Evolutionary conservation across 2,329 filamentous ascomycete genomes (phyloP).

Genomic region (Cercospora zeina): DNA sequence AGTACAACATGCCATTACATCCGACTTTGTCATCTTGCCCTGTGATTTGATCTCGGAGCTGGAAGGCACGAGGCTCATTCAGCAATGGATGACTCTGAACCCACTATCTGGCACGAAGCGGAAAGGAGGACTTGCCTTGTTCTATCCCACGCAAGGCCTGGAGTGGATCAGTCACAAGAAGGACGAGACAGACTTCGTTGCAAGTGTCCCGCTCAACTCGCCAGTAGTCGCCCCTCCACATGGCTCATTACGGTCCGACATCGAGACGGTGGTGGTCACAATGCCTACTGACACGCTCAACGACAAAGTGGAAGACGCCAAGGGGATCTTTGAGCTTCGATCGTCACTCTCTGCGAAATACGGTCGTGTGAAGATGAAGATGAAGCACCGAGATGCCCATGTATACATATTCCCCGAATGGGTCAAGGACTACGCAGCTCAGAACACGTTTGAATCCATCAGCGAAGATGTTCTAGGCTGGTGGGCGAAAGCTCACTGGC

Average conservation of each 20-base stretch:
- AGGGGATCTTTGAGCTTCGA: conserved; percentile 70
- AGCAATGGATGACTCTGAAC: conserved; percentile 85
- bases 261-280: conserved; percentile 80
- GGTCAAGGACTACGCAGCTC: conserved; percentile 79
- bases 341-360: conserved; percentile 69
- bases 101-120: conserved; percentile 53
- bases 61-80: conserved; percentile 75
- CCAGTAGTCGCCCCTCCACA: conserved; percentile 60
- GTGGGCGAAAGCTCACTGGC: conserved; percentile 96
- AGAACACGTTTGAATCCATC: conserved; percentile 83
- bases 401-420: conserved; percentile 93
- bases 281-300: conserved; percentile 88
- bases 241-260: conserved; percentile 64
- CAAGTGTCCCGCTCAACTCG: conserved; percentile 66
- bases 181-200: conserved; percentile 91
- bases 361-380: conserved; percentile 75
- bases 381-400: conserved; percentile 83
- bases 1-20: conserved; percentile 73
- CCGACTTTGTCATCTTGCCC: conserved; percentile 86
- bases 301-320: conserved; percentile 74
- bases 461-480: conserved; percentile 89
- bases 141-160: conserved; percentile 77
- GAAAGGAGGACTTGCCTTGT: conserved; percentile 82
- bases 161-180: conserved; percentile 73
- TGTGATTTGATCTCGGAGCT: conserved; percentile 93